These are phyloP conservation scores for Pelargonium citronellum DNA, from an alignment of 441 rosid species.

Conservation along the genomic window DNA sequence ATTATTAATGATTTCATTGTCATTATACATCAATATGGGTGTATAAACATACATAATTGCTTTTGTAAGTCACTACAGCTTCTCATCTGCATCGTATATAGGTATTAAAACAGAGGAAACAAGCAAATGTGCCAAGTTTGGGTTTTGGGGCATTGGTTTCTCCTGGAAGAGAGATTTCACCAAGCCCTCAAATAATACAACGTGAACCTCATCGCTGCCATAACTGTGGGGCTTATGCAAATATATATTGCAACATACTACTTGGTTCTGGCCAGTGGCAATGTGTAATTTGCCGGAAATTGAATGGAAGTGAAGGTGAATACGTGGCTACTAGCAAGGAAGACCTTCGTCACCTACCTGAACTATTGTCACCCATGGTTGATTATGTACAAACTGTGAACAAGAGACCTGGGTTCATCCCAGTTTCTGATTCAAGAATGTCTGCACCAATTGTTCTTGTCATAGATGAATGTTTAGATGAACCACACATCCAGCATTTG, in stretches of 20 bases:
- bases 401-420: constrained; percentile 75
- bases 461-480: constrained; percentile 91
- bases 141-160: constrained; percentile 94
- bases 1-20: not conserved
- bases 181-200: constrained; percentile 71
- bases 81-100: constrained; percentile 21
- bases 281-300: constrained; percentile 61
- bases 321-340: constrained; percentile 69
- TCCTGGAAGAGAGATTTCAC: constrained; percentile 73
- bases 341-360: constrained; percentile 61
- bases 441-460: constrained; percentile 86
- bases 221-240: constrained; percentile 84
- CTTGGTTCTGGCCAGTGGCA: constrained; percentile 97
- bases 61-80: constrained; percentile 3
- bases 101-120: constrained; percentile 89
- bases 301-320: constrained; percentile 86
- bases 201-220: constrained; percentile 85
- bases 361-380: constrained; percentile 66
- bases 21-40: not conserved
- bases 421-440: constrained; percentile 76
- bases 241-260: constrained; percentile 69
- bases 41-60: not conserved
- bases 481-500: constrained; percentile 85
- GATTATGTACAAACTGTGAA: constrained; percentile 87
- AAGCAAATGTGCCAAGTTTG: constrained; percentile 75